Conservation (phyloP, 495 filamentous ascomycete species). For the Neurospora tetraspora region DNA sequence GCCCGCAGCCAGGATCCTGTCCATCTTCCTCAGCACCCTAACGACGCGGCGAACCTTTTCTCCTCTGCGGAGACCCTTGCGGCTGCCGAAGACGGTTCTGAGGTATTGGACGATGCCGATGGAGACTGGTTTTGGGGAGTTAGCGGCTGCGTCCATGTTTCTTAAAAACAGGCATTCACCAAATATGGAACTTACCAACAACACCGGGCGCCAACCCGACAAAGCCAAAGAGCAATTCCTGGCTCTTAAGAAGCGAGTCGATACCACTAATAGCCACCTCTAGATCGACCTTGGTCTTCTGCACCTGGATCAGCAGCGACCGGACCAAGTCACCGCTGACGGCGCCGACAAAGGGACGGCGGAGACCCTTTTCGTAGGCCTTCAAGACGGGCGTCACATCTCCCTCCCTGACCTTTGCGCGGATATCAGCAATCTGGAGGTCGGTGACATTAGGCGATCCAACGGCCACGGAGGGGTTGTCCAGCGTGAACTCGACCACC, state of each 20-base stretch:
- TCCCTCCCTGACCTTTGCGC: slow-evolving; percentile 72
- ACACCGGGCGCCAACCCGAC: slow-evolving; percentile 86
- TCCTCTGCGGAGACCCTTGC: slow-evolving; percentile 52
- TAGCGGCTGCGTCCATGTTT: background rate
- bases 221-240: slow-evolving; percentile 95
- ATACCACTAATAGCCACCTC: slow-evolving; percentile 94
- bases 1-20: slow-evolving; percentile 65
- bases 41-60: slow-evolving; percentile 54
- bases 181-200: slow-evolving; percentile 31
- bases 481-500: slow-evolving; percentile 88
- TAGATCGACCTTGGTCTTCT: slow-evolving; percentile 97
- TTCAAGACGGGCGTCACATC: slow-evolving; percentile 85
- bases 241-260: slow-evolving; percentile 82
- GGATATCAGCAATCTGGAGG: slow-evolving; percentile 55
- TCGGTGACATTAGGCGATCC: slow-evolving; percentile 38
- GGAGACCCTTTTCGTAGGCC: slow-evolving; percentile 82
- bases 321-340: slow-evolving; percentile 79
- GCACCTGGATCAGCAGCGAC: slow-evolving; percentile 87
- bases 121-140: slow-evolving; percentile 41
- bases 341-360: slow-evolving; percentile 67
- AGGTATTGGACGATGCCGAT: slow-evolving; percentile 68
- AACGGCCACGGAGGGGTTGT: slow-evolving; percentile 50
- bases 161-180: background rate
- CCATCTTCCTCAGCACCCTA: slow-evolving; percentile 70
- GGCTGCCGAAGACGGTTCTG: slow-evolving; percentile 51